Evolutionary conservation across 2,329 filamentous ascomycete genomes (phyloP), one percentile per base, ranked within the genome.

Genomic region (Aspergillus sp.): DNA sequence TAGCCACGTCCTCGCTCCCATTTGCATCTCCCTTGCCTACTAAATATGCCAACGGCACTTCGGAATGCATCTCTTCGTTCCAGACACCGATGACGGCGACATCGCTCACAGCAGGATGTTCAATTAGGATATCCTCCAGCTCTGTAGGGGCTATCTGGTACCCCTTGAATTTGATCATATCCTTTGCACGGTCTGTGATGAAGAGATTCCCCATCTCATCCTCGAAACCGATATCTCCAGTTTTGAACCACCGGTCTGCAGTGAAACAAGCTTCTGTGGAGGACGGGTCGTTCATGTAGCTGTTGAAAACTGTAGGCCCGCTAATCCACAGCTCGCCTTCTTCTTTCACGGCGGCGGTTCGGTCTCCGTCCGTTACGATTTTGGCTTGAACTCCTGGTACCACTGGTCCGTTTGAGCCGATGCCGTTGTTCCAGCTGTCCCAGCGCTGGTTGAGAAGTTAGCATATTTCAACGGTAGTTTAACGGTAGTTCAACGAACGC

Each of bases 131-230:
- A n/a, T 77, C 77, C 59, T 82, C 85, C 1, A 87, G 77, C 71
- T 87, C 85, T 4, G 85, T 84, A 0, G 85, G 85, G 0, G 85
- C 77, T 3, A 88, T 84, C 68, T 57, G 55, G 25, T 48, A 87
- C 5, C 85, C 86, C 70, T 89, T 87, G 70, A 80, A 85, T 72
- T 87, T 82, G 66, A 76, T 75, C 23, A 74, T 67, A 53, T 72
- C 76, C 75, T 89, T 90, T 14, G 89, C 77, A 4, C 91, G 86
- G 70, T 96, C 91, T 0, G 90, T 92, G 67, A 95, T 90, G 76
- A 86, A 93, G 62, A 93, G 87, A 67, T 93, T 89, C n/a, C 88
- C 89, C 35, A 87, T 79, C 35, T 81, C 77, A 67, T 93, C 89
- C 63, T 87, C 82, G 58, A 88, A 84, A 14, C 89, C 88, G 19